Conservation (phyloP, 345 rosid genomes). For the Heritiera littoralis region DNA sequence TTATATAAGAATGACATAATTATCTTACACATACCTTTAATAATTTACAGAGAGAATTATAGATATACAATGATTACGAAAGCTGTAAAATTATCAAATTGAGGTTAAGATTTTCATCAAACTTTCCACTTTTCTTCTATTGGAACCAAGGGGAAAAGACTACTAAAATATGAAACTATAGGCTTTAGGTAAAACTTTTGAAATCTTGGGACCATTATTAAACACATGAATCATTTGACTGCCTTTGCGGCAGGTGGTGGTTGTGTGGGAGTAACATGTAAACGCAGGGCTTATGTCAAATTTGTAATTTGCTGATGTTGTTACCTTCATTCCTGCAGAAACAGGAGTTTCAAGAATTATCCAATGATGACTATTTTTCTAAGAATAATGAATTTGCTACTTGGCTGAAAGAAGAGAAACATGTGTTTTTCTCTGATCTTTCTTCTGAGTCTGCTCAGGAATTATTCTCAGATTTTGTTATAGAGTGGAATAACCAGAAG, state of each 20-base stretch:
- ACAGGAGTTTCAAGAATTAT: slow-evolving; percentile 59
- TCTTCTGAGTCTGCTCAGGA: slow-evolving; percentile 73
- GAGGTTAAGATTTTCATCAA: slow-evolving; percentile 2
- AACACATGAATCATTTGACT: neutral
- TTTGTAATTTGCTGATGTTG: neutral
- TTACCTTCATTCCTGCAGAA: slow-evolving; percentile 41
- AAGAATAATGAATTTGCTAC: slow-evolving; percentile 91
- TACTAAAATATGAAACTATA: neutral
- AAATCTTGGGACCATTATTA: neutral
- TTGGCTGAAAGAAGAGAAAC: slow-evolving; percentile 84
- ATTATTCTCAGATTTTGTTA: slow-evolving; percentile 59
- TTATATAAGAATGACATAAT: neutral
- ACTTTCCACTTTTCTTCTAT: neutral
- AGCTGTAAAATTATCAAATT: neutral
- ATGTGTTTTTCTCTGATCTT: slow-evolving; percentile 77
- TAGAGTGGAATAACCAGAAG: slow-evolving; percentile 76
- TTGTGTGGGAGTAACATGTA: neutral
- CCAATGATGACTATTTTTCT: slow-evolving; percentile 78
- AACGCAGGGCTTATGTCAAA: neutral
- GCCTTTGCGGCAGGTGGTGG: neutral
- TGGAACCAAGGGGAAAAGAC: neutral
- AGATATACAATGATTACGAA: neutral
- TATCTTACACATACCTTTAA: neutral
- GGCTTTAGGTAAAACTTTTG: neutral
- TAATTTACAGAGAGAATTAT: neutral